phyloP scores from a whole-genome alignment of 1,284 basidiomycete genomes.

The Uromyces viciae-fabae region DNA sequence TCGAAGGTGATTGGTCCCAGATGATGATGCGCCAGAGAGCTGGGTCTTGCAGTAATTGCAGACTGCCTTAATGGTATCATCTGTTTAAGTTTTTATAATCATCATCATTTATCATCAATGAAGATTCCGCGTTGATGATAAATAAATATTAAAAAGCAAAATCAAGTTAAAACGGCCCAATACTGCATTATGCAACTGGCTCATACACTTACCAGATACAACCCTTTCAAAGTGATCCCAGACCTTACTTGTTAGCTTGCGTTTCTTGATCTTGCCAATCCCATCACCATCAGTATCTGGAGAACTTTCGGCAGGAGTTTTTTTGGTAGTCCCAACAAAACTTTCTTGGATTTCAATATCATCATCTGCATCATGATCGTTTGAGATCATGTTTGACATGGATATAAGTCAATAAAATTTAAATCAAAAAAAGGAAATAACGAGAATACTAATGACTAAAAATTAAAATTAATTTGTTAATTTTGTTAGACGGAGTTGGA shows the following conservation, averaged over 20 bases:
- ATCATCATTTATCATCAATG: background rate
- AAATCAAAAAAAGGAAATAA: too few species aligned
- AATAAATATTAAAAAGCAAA: background rate
- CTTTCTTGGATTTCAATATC: too few species aligned
- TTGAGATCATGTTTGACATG: too few species aligned
- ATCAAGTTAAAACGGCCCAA: background rate
- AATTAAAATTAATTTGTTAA: too few species aligned
- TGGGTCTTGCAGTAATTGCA: background rate
- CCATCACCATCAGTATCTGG: background rate
- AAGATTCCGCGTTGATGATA: background rate
- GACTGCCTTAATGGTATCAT: background rate
- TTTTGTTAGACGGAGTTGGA: too few species aligned
- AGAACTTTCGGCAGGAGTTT: too few species aligned
- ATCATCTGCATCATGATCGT: too few species aligned
- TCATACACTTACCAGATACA: background rate
- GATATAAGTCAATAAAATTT: too few species aligned
- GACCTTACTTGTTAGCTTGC: background rate
- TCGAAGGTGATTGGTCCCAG: background rate
- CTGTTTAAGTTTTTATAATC: background rate
- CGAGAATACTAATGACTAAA: too few species aligned
- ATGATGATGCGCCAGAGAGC: background rate
- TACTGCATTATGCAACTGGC: too few species aligned
- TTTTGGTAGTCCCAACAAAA: too few species aligned
- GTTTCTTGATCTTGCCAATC: background rate
- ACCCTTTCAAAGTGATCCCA: slow-evolving; percentile 1